Percentiles rank a stretch among this genome's conserved stretches.
These are phyloP conservation scores for Fusarium duplospermum DNA, from an alignment of 2,329 filamentous ascomycete genomes.

Conservation along the genomic window DNA sequence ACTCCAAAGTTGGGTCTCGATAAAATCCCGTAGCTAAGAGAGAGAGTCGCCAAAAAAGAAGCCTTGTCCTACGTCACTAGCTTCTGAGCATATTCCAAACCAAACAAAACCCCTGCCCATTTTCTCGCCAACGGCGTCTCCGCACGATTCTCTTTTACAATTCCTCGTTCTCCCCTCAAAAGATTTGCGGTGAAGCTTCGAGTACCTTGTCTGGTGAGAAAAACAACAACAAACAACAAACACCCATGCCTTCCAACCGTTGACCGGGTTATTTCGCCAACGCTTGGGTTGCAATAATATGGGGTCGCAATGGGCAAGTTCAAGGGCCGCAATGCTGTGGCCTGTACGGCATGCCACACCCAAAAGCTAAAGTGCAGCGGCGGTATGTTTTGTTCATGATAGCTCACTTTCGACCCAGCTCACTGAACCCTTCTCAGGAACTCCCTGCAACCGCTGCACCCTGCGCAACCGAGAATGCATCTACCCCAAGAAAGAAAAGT, in stretches of 20 bases:
- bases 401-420: neutral
- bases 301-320: slow-evolving; percentile 14
- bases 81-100: neutral
- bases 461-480: slow-evolving; percentile 12
- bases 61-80: neutral
- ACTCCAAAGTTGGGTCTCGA: neutral
- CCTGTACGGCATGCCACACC: slow-evolving; percentile 17
- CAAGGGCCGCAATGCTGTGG: slow-evolving; percentile 20
- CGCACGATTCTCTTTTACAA: neutral
- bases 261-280: neutral
- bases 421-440: neutral
- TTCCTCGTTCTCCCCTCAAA: neutral
- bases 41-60: neutral
- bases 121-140: neutral
- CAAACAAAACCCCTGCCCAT: neutral
- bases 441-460: slow-evolving; percentile 12
- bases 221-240: neutral
- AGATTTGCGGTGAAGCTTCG: neutral
- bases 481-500: slow-evolving; percentile 17
- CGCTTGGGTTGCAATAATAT: slow-evolving; percentile 1
- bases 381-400: neutral
- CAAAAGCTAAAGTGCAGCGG: slow-evolving; percentile 27
- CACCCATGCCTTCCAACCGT: neutral
- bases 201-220: neutral
- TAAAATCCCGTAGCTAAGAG: neutral